Base-by-base conservation (phyloP, 306 rosid species). In the Coriaria nepalensis region DNA sequence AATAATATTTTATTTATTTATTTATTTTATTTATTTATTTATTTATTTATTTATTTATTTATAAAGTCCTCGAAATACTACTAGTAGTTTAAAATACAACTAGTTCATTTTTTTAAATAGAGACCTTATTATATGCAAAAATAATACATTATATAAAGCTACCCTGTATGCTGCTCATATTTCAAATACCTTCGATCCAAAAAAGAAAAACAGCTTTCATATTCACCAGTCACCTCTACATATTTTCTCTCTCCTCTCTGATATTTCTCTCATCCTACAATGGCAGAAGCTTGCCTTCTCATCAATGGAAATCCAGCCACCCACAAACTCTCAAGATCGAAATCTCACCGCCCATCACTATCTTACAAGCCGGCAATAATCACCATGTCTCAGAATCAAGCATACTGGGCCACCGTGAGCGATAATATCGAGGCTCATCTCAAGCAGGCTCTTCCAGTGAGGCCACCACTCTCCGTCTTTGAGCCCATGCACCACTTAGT, bases 401-500 rank as follows among this genome's bases (percentile, higher is more conserved):
- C 76, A 0, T 53, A 75, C 37, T 73, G 72, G 79, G 63, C 70
- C 35, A 54, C 86, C n/a, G 15, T 74, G 6, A 66, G 71, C 29
- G 75, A 72, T 0, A 82, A 83, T 2, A 37, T 84, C 0, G 79
- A 77, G 51, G 68, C 76, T 44, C 73, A 84, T 61, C 76, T 83
- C 49, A 68, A 62, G 58, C 67, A 51, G 4, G 40, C 57, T 50
- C 68, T 84, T 36, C 76, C 77, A 13, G 33, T 61, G 5, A 73
- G 68, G 68, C 70, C 75, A 4, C 94, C 94, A 0, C 67, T 47
- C 37, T 60, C 59, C 5, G 86, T 84, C 7, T 77, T 59, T 9
- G 74, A 75, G 76, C 92, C 94, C 62, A 65, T 80, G 94, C 66
- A 43, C 55, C 73, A 68, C 32, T 53, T 80, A 12, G 32, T 35